These are phyloP conservation scores for Cantharellus anzutake DNA, from an alignment of 768 basidiomycete species.

Conservation along the genomic window DNA sequence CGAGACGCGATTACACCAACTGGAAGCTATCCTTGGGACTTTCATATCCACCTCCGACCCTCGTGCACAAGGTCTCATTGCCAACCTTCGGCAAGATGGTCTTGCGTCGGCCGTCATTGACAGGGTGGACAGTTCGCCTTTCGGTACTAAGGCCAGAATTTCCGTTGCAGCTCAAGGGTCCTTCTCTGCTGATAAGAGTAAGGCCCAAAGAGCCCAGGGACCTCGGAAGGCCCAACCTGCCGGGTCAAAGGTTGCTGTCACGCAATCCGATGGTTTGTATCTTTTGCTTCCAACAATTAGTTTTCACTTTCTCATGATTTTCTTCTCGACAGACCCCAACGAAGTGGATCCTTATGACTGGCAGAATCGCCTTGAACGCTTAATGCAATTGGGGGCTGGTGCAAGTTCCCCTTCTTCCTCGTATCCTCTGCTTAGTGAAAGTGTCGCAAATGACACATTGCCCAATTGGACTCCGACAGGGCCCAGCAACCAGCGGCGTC, in stretches of 20 bases:
- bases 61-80: slow-evolving; percentile 23
- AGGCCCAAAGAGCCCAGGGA: not conserved
- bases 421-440: too few relatives aligned
- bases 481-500: too few relatives aligned
- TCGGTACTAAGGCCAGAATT: slow-evolving; percentile 24
- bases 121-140: slow-evolving; percentile 64
- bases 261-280: not conserved
- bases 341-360: slow-evolving; percentile 3
- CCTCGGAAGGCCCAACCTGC: not conserved
- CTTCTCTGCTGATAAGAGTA: not conserved
- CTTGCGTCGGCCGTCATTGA: slow-evolving; percentile 64
- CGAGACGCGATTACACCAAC: slow-evolving; percentile 77
- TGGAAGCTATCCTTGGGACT: slow-evolving; percentile 75
- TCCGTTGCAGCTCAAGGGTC: not conserved
- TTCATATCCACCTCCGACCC: slow-evolving; percentile 31
- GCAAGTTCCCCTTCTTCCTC: too few relatives aligned
- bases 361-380: slow-evolving; percentile 5
- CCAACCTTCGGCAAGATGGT: slow-evolving; percentile 33
- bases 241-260: not conserved
- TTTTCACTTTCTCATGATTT: not conserved
- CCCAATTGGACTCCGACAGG: too few relatives aligned
- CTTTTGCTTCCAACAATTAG: not conserved
- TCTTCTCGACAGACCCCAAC: not conserved
- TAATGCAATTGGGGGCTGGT: too few relatives aligned
- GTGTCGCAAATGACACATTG: too few relatives aligned